Evolutionary conservation across 306 rosid species (phyloP).

Genomic region (Dicorynia guianensis): DNA sequence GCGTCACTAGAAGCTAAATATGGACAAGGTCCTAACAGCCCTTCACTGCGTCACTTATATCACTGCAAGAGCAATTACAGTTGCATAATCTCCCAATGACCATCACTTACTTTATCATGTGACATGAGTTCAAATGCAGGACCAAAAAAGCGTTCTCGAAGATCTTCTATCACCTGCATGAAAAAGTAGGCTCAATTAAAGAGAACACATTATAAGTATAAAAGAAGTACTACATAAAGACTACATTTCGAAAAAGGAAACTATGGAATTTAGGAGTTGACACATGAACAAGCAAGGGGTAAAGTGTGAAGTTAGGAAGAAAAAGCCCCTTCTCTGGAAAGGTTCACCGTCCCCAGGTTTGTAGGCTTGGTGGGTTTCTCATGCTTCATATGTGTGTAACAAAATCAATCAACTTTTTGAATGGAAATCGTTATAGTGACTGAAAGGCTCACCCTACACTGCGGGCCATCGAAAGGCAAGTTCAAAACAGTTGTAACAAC

Average conservation of each 20-base stretch:
- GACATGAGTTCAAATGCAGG: constrained; percentile 82
- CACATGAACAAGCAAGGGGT: too few relatives aligned
- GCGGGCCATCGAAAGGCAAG: constrained; percentile 57
- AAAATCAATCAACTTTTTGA: not conserved
- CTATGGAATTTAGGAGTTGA: not conserved
- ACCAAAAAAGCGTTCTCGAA: constrained; percentile 85
- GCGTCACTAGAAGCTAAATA: not conserved
- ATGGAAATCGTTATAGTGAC: not conserved
- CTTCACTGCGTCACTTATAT: not conserved
- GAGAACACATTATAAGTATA: not conserved
- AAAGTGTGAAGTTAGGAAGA: too few relatives aligned
- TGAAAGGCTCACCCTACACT: constrained; percentile 69
- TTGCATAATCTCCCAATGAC: not conserved
- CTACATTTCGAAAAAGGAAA: not conserved
- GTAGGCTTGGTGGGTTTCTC: not conserved
- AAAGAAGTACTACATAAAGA: not conserved
- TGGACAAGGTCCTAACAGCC: constrained; percentile 4
- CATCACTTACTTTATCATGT: constrained; percentile 75
- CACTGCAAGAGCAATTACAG: constrained; percentile 6
- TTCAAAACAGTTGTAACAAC: too few relatives aligned
- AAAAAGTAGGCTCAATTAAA: constrained; percentile 11
- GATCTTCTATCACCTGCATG: constrained; percentile 66
- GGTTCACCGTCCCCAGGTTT: not conserved
- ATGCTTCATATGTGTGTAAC: not conserved
- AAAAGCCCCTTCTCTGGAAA: too few relatives aligned